phyloP scores from a whole-genome alignment of 2,329 filamentous ascomycete species.

The Chaetomium globosum region DNA sequence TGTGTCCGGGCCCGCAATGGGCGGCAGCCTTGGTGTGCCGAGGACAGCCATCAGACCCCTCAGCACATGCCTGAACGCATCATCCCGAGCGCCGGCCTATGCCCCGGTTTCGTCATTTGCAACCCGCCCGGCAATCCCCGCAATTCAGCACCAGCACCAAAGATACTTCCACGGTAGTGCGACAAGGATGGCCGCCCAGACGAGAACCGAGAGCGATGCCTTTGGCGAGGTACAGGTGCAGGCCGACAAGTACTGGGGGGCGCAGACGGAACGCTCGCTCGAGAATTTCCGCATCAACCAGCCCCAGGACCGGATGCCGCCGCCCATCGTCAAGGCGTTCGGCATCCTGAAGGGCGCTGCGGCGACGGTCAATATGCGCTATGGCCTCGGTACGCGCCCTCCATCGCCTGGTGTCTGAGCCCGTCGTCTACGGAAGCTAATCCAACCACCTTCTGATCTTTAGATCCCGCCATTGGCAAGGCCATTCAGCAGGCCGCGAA shows the following conservation, averaged over 20 bases:
- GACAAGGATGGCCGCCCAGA: slow-evolving; percentile 55
- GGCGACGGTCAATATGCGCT: slow-evolving; percentile 93
- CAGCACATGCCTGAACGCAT: slow-evolving; percentile 42
- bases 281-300: slow-evolving; percentile 99
- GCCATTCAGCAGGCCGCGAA: slow-evolving; percentile 93
- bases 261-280: slow-evolving; percentile 93
- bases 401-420: background rate
- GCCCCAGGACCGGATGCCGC: slow-evolving; percentile 97
- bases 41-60: slow-evolving; percentile 41
- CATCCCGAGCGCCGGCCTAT: slow-evolving; percentile 31
- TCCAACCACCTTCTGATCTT: slow-evolving; percentile 30
- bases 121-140: slow-evolving; percentile 34
- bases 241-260: slow-evolving; percentile 96
- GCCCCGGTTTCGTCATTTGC: slow-evolving; percentile 31
- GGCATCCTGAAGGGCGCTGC: slow-evolving; percentile 97
- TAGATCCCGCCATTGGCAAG: slow-evolving; percentile 84
- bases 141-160: slow-evolving; percentile 31
- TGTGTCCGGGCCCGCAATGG: slow-evolving; percentile 40
- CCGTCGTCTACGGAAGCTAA: slow-evolving; percentile 23
- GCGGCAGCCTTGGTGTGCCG: slow-evolving; percentile 41
- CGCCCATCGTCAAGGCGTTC: slow-evolving; percentile 87
- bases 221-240: slow-evolving; percentile 96
- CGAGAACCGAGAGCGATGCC: slow-evolving; percentile 90
- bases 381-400: slow-evolving; percentile 70
- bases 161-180: slow-evolving; percentile 51